Percentiles rank a stretch among this genome's conserved stretches.
These are phyloP conservation scores for Calonectria henricotiae DNA, from an alignment of 2,329 filamentous ascomycete species.

Conservation along the genomic window DNA sequence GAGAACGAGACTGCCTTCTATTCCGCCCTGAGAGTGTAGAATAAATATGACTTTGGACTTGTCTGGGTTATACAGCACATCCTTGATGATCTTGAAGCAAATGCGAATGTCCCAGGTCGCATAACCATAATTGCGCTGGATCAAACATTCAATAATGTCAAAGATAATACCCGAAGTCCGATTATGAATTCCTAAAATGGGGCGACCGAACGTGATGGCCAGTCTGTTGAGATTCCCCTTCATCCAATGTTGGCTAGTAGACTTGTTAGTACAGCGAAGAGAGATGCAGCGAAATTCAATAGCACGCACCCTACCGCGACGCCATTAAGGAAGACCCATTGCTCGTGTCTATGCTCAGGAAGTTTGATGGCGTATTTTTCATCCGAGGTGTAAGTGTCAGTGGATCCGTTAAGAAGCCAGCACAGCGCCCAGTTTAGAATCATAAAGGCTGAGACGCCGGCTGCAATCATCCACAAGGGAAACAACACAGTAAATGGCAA, in stretches of 20 bases:
- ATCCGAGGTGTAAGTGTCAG: constrained; percentile 68
- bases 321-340: constrained; percentile 88
- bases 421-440: constrained; percentile 69
- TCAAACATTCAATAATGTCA: constrained; percentile 83
- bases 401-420: constrained; percentile 66
- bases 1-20: constrained; percentile 80
- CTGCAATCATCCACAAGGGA: constrained; percentile 66
- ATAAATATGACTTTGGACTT: constrained; percentile 82
- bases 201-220: constrained; percentile 80
- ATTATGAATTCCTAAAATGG: constrained; percentile 83
- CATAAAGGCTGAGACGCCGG: constrained; percentile 64
- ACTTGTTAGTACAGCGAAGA: constrained; percentile 33
- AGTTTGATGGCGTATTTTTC: constrained; percentile 67
- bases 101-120: constrained; percentile 78
- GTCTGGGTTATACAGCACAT: constrained; percentile 73
- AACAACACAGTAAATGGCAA: constrained; percentile 68
- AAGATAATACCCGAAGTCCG: constrained; percentile 82
- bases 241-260: constrained; percentile 74
- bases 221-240: constrained; percentile 81
- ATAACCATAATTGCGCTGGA: constrained; percentile 83
- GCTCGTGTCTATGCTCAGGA: constrained; percentile 73
- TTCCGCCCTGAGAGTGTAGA: constrained; percentile 84
- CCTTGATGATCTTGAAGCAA: constrained; percentile 76
- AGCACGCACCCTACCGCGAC: constrained; percentile 73
- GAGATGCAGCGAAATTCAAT: background rate